Percentiles rank a stretch among this genome's conserved stretches.
Evolutionary conservation across 2,329 filamentous ascomycete species (phyloP).

Genomic region (Colletotrichum salicis): DNA sequence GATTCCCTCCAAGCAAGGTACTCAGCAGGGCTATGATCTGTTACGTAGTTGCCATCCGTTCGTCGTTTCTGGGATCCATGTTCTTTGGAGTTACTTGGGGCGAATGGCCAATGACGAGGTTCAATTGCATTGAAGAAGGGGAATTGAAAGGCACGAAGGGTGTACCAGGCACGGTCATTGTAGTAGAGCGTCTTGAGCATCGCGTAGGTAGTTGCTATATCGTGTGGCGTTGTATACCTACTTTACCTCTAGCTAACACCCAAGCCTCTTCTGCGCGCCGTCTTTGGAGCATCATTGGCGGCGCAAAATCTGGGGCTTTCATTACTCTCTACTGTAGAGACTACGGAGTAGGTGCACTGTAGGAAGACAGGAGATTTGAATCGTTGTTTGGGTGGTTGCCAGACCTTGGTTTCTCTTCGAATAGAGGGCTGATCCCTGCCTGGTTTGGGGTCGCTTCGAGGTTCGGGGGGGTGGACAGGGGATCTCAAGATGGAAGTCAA

Average conservation of each 20-base stretch:
- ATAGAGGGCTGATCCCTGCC: constrained; percentile 11
- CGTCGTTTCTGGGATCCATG: background rate
- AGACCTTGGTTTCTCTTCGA: constrained; percentile 20
- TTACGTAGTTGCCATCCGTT: constrained; percentile 9
- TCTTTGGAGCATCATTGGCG: constrained; percentile 3
- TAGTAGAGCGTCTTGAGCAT: background rate
- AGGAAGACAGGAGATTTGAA: background rate
- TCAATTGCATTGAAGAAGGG: background rate
- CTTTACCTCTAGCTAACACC: no score
- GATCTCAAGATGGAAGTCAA: constrained; percentile 25
- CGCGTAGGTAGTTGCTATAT: background rate
- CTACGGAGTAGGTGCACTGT: no score
- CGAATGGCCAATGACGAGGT: background rate
- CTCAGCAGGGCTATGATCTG: background rate
- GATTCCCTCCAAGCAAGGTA: no score
- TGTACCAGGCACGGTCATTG: background rate
- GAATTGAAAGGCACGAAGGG: background rate
- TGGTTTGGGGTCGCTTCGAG: constrained; percentile 12
- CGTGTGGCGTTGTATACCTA: constrained; percentile 12
- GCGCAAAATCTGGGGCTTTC: background rate
- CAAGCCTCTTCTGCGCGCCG: background rate
- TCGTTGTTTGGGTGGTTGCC: background rate
- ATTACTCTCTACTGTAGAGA: background rate
- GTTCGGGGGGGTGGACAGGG: constrained; percentile 8
- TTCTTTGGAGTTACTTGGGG: background rate